Conservation (phyloP, 331 rosid species). For the Rosa hybrid region DNA sequence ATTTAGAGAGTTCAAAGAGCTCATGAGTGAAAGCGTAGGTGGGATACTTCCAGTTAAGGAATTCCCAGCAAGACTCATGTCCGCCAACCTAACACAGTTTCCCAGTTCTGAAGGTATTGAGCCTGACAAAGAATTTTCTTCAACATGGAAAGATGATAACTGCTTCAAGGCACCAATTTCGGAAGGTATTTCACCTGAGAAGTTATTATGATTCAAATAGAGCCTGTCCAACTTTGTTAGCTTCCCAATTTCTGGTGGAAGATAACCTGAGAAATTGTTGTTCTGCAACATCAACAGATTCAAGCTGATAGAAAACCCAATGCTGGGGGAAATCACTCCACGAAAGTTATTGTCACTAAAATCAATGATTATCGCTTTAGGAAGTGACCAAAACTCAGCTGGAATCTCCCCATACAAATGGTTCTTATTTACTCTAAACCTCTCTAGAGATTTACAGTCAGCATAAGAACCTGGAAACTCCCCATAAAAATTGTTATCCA, state of each 20-base stretch:
- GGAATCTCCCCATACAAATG: conserved; percentile 67
- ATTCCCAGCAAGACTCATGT: conserved; percentile 80
- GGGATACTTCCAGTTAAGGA: conserved; percentile 71
- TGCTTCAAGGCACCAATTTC: conserved; percentile 68
- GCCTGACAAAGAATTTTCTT: conserved; percentile 68
- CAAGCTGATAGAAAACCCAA: conserved; percentile 68
- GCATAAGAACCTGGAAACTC: conserved; percentile 65
- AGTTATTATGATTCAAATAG: conserved; percentile 59
- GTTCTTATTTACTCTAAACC: conserved; percentile 75
- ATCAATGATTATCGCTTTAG: conserved; percentile 68
- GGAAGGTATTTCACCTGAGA: conserved; percentile 69
- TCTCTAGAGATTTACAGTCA: conserved; percentile 68
- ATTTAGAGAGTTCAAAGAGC: conserved; percentile 80
- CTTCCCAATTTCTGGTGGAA: conserved; percentile 73
- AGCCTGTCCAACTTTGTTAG: conserved; percentile 74
- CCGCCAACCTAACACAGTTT: conserved; percentile 65
- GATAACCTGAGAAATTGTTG: conserved; percentile 74
- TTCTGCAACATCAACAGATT: conserved; percentile 56
- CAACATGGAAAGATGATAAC: conserved; percentile 76
- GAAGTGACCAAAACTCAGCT: conserved; percentile 78
- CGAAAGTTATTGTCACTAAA: conserved; percentile 64
- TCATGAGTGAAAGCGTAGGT: conserved; percentile 55
- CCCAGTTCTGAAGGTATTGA: conserved; percentile 66
- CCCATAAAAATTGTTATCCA: conserved; percentile 78
- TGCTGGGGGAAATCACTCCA: conserved; percentile 61